These are phyloP conservation scores for Hyphopichia wangnamkhiaoensis DNA, from an alignment of 1,139 yeast genomes.

Conservation along the genomic window DNA sequence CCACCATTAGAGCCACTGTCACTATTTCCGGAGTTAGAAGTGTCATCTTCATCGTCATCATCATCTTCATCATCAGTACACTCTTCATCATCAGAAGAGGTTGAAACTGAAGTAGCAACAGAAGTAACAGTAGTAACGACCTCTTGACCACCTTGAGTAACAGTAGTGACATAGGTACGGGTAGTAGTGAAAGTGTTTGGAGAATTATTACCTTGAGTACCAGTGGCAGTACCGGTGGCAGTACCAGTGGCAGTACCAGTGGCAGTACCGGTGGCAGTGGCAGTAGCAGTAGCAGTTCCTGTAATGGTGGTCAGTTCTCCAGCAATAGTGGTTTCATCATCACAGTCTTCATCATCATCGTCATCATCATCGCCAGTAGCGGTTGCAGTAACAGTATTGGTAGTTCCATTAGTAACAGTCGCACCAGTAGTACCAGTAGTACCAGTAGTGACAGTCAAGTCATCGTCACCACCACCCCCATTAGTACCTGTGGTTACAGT, in stretches of 20 bases:
- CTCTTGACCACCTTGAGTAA: constrained; percentile 5
- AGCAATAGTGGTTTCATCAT: constrained; percentile 3
- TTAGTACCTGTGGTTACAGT: neutral
- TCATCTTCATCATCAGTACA: constrained; percentile 6
- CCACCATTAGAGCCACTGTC: constrained; percentile 8
- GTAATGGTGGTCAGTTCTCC: neutral
- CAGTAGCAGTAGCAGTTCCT: constrained; percentile 1
- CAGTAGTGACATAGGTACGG: constrained; percentile 1
- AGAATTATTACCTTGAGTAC: neutral
- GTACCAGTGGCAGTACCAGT: constrained; percentile 10
- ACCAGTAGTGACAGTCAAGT: neutral
- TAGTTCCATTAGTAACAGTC: constrained; percentile 7
- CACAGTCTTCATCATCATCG: constrained; percentile 7
- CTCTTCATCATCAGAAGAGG: constrained; percentile 5
- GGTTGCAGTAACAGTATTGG: constrained; percentile 10
- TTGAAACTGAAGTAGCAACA: neutral
- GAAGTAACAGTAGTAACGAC: constrained; percentile 2
- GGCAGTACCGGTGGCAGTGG: constrained; percentile 1
- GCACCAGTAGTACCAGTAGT: too few species aligned
- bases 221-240: constrained; percentile 5
- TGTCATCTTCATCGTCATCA: neutral
- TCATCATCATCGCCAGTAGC: neutral
- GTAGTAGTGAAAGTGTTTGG: neutral
- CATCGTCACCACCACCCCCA: neutral
- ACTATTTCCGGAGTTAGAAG: neutral